Percentiles rank a stretch among this genome's conserved stretches.
Conservation (phyloP, 2,329 filamentous ascomycete genomes). For the Magnaporthales sp. region DNA sequence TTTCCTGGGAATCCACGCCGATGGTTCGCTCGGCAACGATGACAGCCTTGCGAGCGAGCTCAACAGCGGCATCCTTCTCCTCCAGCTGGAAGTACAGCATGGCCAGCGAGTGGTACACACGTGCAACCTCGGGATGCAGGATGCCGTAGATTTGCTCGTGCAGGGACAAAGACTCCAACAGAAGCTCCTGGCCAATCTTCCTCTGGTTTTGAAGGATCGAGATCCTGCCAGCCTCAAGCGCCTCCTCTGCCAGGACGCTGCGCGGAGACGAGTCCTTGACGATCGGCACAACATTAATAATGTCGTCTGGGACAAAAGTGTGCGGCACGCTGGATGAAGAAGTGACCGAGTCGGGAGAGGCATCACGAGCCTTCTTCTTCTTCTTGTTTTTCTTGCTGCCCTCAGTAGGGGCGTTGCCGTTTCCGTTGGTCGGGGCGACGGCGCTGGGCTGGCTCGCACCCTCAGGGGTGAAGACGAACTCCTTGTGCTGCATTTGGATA, state of each 20-base stretch:
- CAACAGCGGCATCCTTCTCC: slow-evolving; percentile 91
- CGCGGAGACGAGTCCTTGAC: slow-evolving; percentile 91
- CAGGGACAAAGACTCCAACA: slow-evolving; percentile 89
- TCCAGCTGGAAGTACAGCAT: slow-evolving; percentile 98
- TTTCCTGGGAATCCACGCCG: slow-evolving; percentile 88
- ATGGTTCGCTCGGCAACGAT: slow-evolving; percentile 93
- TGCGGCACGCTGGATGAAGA: slow-evolving; percentile 30
- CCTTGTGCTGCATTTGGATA: slow-evolving; percentile 74
- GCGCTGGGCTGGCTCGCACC: slow-evolving; percentile 16
- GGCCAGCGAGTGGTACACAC: slow-evolving; percentile 88
- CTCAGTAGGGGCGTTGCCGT: slow-evolving; percentile 12
- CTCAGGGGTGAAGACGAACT: slow-evolving; percentile 55
- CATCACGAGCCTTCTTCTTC: slow-evolving; percentile 53
- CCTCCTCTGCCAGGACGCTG: slow-evolving; percentile 88
- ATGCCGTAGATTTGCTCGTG: slow-evolving; percentile 99
- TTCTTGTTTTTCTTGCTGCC: slow-evolving; percentile 46
- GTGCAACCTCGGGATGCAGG: slow-evolving; percentile 89
- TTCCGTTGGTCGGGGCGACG: slow-evolving; percentile 23
- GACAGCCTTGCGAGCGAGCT: slow-evolving; percentile 91
- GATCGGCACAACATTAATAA: slow-evolving; percentile 87
- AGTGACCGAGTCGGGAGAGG: slow-evolving; percentile 37
- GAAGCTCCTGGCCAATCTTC: slow-evolving; percentile 89
- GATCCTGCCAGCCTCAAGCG: slow-evolving; percentile 88
- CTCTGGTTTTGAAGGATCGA: slow-evolving; percentile 94
- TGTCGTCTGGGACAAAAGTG: slow-evolving; percentile 76